These are phyloP conservation scores for Asparagopsis taxiformis DNA, from an alignment of 31 red algal genomes.

Conservation along the genomic window DNA sequence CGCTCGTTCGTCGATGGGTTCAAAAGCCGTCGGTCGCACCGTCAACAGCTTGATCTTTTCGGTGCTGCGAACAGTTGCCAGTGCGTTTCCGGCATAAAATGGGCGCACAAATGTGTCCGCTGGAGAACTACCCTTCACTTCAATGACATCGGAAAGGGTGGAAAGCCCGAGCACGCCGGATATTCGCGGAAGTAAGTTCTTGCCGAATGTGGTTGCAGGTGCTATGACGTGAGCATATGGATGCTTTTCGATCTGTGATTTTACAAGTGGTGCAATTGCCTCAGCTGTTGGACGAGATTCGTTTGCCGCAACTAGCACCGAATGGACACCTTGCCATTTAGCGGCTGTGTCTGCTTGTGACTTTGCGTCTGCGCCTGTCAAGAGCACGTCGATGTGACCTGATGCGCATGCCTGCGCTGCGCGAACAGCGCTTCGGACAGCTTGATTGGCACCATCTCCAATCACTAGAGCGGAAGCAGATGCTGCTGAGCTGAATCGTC, in stretches of 20 bases:
- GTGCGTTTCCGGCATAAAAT: constrained; percentile 93
- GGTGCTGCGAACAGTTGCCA: constrained; percentile 65
- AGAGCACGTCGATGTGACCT: constrained; percentile 27
- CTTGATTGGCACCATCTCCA: constrained; percentile 25
- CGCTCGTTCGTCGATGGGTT: constrained; percentile 30
- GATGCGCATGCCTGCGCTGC: constrained; percentile 28
- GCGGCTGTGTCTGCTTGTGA: constrained; percentile 18
- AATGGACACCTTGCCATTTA: constrained; percentile 19
- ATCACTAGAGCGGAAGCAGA: constrained; percentile 28
- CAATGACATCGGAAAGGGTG: constrained; percentile 75
- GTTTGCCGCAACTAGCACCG: constrained; percentile 14
- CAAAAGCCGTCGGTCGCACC: constrained; percentile 85
- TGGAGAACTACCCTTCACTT: constrained; percentile 30
- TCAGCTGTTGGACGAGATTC: constrained; percentile 37
- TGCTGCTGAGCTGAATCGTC: not conserved
- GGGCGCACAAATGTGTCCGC: constrained; percentile 76
- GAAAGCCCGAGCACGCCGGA: constrained; percentile 65
- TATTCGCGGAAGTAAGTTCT: constrained; percentile 85
- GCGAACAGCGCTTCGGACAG: constrained; percentile 30
- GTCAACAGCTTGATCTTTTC: constrained; percentile 72
- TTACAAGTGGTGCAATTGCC: constrained; percentile 28
- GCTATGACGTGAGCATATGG: constrained; percentile 68
- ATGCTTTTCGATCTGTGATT: constrained; percentile 19
- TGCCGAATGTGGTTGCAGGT: constrained; percentile 76
- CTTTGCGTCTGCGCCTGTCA: constrained; percentile 13